Evolutionary conservation across 148 eudicot species (phyloP), one percentile per base, ranked within the genome.

Genomic region (Camellia lanceoleosa): DNA sequence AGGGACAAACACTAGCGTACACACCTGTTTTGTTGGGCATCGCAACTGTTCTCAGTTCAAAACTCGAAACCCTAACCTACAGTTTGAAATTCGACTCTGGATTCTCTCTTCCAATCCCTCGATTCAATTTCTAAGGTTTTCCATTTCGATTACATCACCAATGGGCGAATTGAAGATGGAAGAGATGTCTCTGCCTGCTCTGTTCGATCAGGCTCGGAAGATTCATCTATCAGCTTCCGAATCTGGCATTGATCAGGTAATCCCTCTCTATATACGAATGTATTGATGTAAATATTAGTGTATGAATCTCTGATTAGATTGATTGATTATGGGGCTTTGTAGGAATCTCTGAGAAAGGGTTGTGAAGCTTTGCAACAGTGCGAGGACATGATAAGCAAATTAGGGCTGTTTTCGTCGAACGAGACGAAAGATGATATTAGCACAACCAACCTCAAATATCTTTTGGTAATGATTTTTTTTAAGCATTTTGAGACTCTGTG

Each of bases 171-270:
- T 75, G 71, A 87, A 84, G 71, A 83, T 81, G 83, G 83, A 85
- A 38, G 87, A 87, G 81, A 86, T 89, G 92, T 76, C 89, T 66
- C 71, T 87, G 70, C 89, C 92, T 0, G 73, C 89, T 52, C 83
- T 89, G n/a, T 85, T 89, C 75, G 89, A 89, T 78, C 89, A 88
- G 81, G 90, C 87, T 81, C 88, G 89, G 43, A 86, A 80, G 84
- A 88, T 89, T 68, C 89, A 86, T 66, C 83, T 85, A 38, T 38
- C 55, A 20, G 86, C 90, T 7, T 84, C 89, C 20, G 74, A 89
- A 59, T 86, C 90, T 30, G 49, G 87, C 30, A 46, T 64, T 51
- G 90, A 89, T 88, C 90, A 89, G 90, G 92, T 88, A 56, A 23
- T 77, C 18, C 1, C 46, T 16, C 4, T 43, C 2, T 74, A 4